Base-by-base conservation (phyloP, 257 asterid species). In the Przewalskia tangutica region DNA sequence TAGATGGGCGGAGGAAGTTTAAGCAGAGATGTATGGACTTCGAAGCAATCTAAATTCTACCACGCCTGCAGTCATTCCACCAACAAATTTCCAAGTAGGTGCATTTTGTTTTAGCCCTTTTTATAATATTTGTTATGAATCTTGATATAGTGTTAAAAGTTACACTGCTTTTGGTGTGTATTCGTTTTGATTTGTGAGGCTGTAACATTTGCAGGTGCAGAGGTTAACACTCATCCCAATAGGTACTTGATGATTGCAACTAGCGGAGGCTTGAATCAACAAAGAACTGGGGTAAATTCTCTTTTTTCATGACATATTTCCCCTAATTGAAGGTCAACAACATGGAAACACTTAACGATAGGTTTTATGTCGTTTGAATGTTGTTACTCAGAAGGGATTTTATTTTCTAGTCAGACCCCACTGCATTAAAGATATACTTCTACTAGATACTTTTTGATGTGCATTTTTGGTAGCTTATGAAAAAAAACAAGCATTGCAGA, bases 251-350 rank as follows among this genome's bases (percentile, higher is more conserved):
- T 92, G 83, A 92, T 93, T 77, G 93, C 93, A 76, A 91, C 97
- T 1, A 93, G 98, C 64, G 98, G 98, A 80, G 98, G 98, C 54
- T 81, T 93, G 77, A 93, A 93, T 87, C 98, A 93, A 77, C 98
- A 93, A 82, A 91, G 98, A 89, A 92, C 95, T 18, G 97, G 98
- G 92, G 98, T 92, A 84, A 73, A 68, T 80, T 42, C 81, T 70
- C 68, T 54, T 34, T 51, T 2, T 34, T 12, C 20, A 5, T 16
- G 34, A 13, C 12, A 32, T 20, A 8, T 13, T 17, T 60, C 6
- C 40, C 48, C 2, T 13, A 20, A 48, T 48, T 71, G n/a, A 66
- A 27, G 71, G 71, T 12, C 59, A 70, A 70, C 77, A 70, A 70
- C 58, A 44, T 18, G 77, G 53, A 42, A 6, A 68, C 0, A 40